These are phyloP conservation scores for Yamadazyma membranifaciens DNA, from an alignment of 1,139 yeast species.

Conservation along the genomic window DNA sequence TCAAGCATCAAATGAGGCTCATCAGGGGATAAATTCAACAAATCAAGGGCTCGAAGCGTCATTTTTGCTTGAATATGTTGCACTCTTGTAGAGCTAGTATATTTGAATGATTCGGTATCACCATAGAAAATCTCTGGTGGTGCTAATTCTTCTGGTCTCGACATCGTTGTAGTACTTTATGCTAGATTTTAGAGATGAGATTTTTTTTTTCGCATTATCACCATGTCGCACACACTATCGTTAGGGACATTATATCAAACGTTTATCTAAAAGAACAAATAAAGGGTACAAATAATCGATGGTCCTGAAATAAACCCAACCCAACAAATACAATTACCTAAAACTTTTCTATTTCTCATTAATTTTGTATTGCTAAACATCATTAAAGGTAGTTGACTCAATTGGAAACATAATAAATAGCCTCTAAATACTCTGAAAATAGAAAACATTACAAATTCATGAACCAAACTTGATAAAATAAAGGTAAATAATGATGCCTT, in stretches of 20 bases:
- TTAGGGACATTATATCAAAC: background rate
- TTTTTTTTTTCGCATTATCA: slow-evolving; percentile 1
- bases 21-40: slow-evolving; percentile 65
- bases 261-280: slow-evolving; percentile 59
- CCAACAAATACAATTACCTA: slow-evolving; percentile 90
- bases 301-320: slow-evolving; percentile 90
- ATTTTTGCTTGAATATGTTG: slow-evolving; percentile 97
- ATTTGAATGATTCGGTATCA: slow-evolving; percentile 84
- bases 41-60: slow-evolving; percentile 91
- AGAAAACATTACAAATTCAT: slow-evolving; percentile 90
- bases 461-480: slow-evolving; percentile 75
- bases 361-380: slow-evolving; percentile 50
- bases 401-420: slow-evolving; percentile 74
- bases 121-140: slow-evolving; percentile 96
- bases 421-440: slow-evolving; percentile 80
- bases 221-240: no score
- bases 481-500: slow-evolving; percentile 82
- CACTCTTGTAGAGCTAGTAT: slow-evolving; percentile 91
- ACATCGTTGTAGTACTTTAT: slow-evolving; percentile 46
- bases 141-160: slow-evolving; percentile 96
- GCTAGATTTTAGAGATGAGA: slow-evolving; percentile 2
- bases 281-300: slow-evolving; percentile 80
- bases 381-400: slow-evolving; percentile 75
- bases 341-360: slow-evolving; percentile 51
- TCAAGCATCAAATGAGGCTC: slow-evolving; percentile 76